Conservation (phyloP, 108 stramenopile genomes). For the Phaeodactylum tricornutum region DNA sequence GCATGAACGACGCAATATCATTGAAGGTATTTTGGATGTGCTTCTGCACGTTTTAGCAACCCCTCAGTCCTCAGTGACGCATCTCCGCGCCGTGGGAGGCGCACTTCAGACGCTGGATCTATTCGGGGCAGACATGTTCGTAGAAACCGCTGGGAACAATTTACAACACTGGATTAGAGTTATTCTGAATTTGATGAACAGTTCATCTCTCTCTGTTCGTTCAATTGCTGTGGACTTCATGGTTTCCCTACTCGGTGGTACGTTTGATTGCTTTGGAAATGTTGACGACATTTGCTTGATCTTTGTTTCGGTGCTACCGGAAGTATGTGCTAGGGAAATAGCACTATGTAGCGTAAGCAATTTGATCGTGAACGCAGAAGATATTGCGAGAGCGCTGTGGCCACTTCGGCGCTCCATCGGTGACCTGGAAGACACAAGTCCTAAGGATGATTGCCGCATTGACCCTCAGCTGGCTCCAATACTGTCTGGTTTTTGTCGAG, state of each 20-base stretch:
- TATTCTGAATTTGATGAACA: conserved; percentile 71
- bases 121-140: conserved; percentile 61
- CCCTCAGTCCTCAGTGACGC: conserved; percentile 76
- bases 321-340: conserved; percentile 78
- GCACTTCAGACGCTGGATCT: conserved; percentile 71
- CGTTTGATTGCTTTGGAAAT: conserved; percentile 48
- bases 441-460: conserved; percentile 72
- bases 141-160: conserved; percentile 36
- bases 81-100: conserved; percentile 69
- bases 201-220: conserved; percentile 68
- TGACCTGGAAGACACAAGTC: conserved; percentile 78
- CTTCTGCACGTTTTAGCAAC: conserved; percentile 70
- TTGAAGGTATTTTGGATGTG: conserved; percentile 52
- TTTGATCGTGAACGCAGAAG: conserved; percentile 35
- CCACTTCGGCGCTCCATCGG: conserved; percentile 72
- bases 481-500: conserved; percentile 53
- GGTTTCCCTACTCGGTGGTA: conserved; percentile 62
- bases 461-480: conserved; percentile 70
- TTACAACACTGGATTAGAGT: conserved; percentile 79
- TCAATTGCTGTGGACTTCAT: conserved; percentile 82
- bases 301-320: conserved; percentile 65
- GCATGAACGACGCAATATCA: conserved; percentile 37
- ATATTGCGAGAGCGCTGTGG: conserved; percentile 63
- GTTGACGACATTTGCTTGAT: conserved; percentile 44
- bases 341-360: conserved; percentile 56